phyloP scores from a whole-genome alignment of 345 rosid species.

The Raphanus sativus region DNA sequence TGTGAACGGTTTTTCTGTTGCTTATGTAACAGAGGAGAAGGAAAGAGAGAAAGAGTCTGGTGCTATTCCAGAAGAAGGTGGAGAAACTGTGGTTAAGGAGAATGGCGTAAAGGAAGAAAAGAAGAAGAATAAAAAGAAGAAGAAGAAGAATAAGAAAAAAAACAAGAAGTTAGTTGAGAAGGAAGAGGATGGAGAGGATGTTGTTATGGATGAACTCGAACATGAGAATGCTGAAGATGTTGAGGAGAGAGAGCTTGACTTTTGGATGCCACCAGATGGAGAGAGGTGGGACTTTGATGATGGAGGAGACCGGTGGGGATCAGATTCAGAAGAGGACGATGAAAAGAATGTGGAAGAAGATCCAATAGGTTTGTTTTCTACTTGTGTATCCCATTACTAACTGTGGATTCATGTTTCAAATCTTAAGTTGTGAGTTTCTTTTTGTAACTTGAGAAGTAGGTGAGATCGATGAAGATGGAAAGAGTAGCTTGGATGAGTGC shows the following conservation, averaged over 20 bases:
- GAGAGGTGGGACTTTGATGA: conserved; percentile 54
- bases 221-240: conserved; percentile 28
- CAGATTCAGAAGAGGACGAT: conserved; percentile 74
- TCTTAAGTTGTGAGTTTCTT: conserved; percentile 7
- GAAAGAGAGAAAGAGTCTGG: conserved; percentile 51
- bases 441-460: conserved; percentile 11
- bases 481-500: conserved; percentile 23
- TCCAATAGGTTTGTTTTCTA: conserved; percentile 48
- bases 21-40: conserved; percentile 58
- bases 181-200: conserved; percentile 19
- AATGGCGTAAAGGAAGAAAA: conserved; percentile 37
- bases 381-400: conserved; percentile 17
- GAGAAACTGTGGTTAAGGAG: conserved; percentile 10
- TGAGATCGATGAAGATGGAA: conserved; percentile 20
- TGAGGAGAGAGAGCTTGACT: conserved; percentile 62
- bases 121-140: conserved; percentile 38
- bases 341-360: conserved; percentile 44
- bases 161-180: conserved; percentile 9
- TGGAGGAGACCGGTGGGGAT: conserved; percentile 43
- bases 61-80: conserved; percentile 37
- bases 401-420: not conserved
- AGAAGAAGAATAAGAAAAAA: conserved; percentile 40
- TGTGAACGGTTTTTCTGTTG: not conserved
- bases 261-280: conserved; percentile 91
- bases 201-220: conserved; percentile 15